A percentile compares a stretch with the other conserved stretches of the same genome.
These are phyloP conservation scores for Saccharomycopsis guyanensis DNA, from an alignment of 805 yeast species.

Conservation along the genomic window DNA sequence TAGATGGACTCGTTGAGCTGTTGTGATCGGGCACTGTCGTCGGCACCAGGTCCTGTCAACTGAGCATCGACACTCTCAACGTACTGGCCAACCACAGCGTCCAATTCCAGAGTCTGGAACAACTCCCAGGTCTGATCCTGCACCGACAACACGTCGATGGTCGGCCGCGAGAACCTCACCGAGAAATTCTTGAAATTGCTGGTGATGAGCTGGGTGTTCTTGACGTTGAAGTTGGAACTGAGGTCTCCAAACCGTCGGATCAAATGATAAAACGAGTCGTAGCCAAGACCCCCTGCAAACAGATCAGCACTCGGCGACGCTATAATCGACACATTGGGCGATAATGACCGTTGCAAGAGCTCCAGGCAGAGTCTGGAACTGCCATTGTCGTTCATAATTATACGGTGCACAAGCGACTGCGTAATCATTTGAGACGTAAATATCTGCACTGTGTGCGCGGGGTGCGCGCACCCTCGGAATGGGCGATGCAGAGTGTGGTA, in stretches of 20 bases:
- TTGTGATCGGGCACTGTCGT: not conserved
- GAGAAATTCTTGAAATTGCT: constrained; percentile 13
- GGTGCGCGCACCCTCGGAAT: too few relatives aligned
- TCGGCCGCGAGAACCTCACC: constrained; percentile 10
- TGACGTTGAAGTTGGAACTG: constrained; percentile 11
- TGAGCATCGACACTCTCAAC: not conserved
- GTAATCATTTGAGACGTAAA: not conserved
- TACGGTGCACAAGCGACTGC: not conserved
- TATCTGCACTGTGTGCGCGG: too few relatives aligned
- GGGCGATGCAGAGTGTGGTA: too few relatives aligned
- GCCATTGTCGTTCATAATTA: constrained; percentile 9
- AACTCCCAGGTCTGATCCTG: constrained; percentile 9
- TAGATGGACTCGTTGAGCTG: constrained; percentile 9
- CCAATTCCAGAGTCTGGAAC: constrained; percentile 8
- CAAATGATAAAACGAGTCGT: constrained; percentile 12
- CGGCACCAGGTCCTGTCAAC: not conserved
- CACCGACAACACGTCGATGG: constrained; percentile 8
- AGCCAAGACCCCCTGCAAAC: constrained; percentile 4
- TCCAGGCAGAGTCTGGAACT: constrained; percentile 6
- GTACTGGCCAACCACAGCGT: not conserved
- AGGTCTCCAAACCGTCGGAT: constrained; percentile 9
- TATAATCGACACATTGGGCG: constrained; percentile 9
- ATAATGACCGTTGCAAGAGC: constrained; percentile 3
- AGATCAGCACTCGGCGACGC: constrained; percentile 6
- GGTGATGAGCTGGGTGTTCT: constrained; percentile 19